Evolutionary conservation across 441 rosid species (phyloP), one percentile per base, ranked within the genome.

Genomic region (Aquilaria agallochum): DNA sequence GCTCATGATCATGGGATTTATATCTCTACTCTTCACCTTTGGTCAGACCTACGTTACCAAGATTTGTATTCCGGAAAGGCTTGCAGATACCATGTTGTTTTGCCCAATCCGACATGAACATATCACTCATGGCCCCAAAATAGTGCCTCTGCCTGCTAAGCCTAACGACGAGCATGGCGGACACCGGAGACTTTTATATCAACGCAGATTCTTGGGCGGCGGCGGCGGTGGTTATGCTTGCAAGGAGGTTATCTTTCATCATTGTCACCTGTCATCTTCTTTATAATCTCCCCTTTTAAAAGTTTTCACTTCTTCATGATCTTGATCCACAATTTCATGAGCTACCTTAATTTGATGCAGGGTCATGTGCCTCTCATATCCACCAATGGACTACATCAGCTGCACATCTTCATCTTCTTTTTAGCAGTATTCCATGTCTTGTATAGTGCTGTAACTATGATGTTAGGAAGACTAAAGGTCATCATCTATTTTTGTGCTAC

Each of bases 1-100:
- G 84, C 88, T 92, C 4, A 95, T 95, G 99, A 85, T 95, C 71
- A 75, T 95, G 65, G 98, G 99, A 61, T 90, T 95, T 78, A 95
- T 95, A 56, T 95, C 99, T 46, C 70, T 95, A 66, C 50, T 87
- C 40, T 67, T 91, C 68, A 84, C 99, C 59, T 87, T 94, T 62
- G 84, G 90, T 31, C 97, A 94, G 78, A 76, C 32, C 65, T 94
- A 81, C 82, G 79, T 94, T 1, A 60, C 96, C n/a, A 53, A 50
- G 33, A 65, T 92, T 14, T 95, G 98, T 62, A 79, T 95, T 20
- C 80, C 86, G 11, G 49, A 68, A 10, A 64, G 2, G 48, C 53
- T 73, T 49, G 91, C 92, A 1, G 48, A 81, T 31, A 88, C 95
- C 9, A 92, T 95, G 98, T 76, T 90, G 30, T 96, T 92, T 1